Evolutionary conservation across 2,329 filamentous ascomycete species (phyloP).

Genomic region (Talaromyces piceae): DNA sequence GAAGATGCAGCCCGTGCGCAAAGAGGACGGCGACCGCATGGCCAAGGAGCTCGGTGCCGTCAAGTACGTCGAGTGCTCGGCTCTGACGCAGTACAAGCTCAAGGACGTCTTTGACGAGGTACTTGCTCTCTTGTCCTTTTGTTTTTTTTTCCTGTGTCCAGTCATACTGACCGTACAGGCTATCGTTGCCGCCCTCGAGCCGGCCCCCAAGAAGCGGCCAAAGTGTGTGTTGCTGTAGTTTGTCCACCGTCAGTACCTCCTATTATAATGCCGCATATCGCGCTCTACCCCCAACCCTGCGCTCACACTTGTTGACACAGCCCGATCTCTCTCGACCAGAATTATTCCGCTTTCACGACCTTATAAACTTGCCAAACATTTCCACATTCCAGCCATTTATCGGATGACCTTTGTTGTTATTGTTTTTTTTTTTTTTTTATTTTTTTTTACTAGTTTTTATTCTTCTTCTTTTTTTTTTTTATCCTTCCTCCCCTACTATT

Average conservation of each 20-base stretch:
- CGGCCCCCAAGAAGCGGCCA: conserved; percentile 71
- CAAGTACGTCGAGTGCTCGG: conserved; percentile 98
- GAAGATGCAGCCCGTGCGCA: conserved; percentile 88
- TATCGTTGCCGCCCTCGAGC: conserved; percentile 91
- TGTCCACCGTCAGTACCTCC: not conserved
- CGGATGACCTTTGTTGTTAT: conserved; percentile 3
- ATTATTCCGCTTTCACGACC: not conserved
- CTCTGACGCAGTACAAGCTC: conserved; percentile 93
- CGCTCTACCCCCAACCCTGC: not conserved
- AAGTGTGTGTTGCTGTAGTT: conserved; percentile 63
- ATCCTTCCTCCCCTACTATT: too few species aligned
- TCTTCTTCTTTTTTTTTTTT: not conserved
- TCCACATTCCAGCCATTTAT: not conserved
- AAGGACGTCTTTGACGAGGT: conserved; percentile 99
- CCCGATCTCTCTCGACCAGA: not conserved
- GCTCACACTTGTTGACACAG: not conserved
- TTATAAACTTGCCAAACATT: too few species aligned
- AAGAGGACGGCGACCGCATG: conserved; percentile 92
- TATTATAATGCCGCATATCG: not conserved
- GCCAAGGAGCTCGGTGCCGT: conserved; percentile 95
- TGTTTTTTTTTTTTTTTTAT: not conserved
- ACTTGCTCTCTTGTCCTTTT: conserved; percentile 19
- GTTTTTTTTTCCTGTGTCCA: not conserved
- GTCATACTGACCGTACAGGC: conserved; percentile 50
- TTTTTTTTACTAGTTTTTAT: conserved; percentile 4